A percentile compares a stretch with the other conserved stretches of the same genome.
Conservation (phyloP, 352 stramenopile species). For the Blastocystis sp. region DNA sequence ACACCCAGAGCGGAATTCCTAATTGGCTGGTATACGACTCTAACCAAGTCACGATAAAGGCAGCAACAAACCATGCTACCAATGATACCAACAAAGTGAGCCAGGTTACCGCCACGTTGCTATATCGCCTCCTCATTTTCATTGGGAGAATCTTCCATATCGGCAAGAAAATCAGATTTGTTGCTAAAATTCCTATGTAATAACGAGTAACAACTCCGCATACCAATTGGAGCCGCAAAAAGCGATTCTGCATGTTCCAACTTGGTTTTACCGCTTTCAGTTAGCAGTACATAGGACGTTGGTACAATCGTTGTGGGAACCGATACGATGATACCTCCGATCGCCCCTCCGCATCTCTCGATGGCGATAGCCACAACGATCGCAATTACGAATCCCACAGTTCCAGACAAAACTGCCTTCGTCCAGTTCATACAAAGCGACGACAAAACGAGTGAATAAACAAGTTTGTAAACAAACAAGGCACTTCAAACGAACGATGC, state of each 20-base stretch:
- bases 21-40: not conserved
- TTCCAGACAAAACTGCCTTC: not conserved
- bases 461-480: constrained; percentile 30
- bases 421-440: constrained; percentile 8
- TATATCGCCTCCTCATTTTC: not conserved
- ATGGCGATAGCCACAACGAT: constrained; percentile 42
- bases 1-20: not conserved
- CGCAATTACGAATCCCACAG: constrained; percentile 46
- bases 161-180: constrained; percentile 40
- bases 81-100: constrained; percentile 28
- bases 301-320: constrained; percentile 44
- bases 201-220: too few relatives aligned
- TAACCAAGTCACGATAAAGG: constrained; percentile 37
- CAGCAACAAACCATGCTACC: constrained; percentile 25
- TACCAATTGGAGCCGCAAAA: constrained; percentile 51
- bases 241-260: not conserved
- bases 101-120: not conserved
- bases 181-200: not conserved
- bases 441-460: not conserved
- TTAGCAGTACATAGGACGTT: constrained; percentile 49
- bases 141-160: constrained; percentile 53
- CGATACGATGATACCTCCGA: constrained; percentile 28
- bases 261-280: not conserved
- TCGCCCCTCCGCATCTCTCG: constrained; percentile 49
- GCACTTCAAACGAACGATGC: constrained; percentile 80